Percentiles rank a stretch among this genome's conserved stretches.
phyloP scores from a whole-genome alignment of 805 yeast species.

The Candida fluviatilis region DNA sequence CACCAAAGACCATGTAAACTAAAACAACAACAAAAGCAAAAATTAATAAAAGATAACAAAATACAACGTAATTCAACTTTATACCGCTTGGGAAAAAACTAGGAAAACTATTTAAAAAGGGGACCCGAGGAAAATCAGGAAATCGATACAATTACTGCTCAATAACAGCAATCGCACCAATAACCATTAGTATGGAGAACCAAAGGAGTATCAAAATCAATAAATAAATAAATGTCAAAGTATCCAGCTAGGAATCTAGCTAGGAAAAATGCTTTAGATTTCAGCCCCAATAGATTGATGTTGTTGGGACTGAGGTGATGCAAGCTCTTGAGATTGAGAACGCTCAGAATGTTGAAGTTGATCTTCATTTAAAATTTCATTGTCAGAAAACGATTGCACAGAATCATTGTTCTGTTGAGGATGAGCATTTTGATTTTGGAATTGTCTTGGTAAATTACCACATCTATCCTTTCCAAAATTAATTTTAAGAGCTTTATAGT shows the following conservation, averaged over 20 bases:
- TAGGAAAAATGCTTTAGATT: slow-evolving; percentile 1
- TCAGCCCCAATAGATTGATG: background rate
- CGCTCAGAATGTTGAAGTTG: slow-evolving; percentile 2
- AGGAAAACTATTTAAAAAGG: slow-evolving; percentile 1
- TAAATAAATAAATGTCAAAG: slow-evolving; percentile 3
- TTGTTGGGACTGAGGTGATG: slow-evolving; percentile 3
- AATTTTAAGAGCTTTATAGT: slow-evolving; percentile 64
- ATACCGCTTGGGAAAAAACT: slow-evolving; percentile 2
- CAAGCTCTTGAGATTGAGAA: background rate
- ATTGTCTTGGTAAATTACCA: slow-evolving; percentile 87
- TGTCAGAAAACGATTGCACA: slow-evolving; percentile 19
- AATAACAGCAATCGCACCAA: background rate
- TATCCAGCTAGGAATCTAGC: background rate
- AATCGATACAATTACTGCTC: no score
- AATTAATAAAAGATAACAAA: background rate
- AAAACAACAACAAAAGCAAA: background rate
- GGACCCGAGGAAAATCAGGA: slow-evolving; percentile 3
- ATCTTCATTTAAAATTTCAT: slow-evolving; percentile 19
- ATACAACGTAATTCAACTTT: background rate
- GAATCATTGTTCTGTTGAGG: slow-evolving; percentile 11
- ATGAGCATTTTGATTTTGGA: slow-evolving; percentile 29
- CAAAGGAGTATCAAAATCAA: slow-evolving; percentile 3
- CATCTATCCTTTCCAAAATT: slow-evolving; percentile 95
- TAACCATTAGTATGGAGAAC: slow-evolving; percentile 3
- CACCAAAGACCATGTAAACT: background rate